Base-by-base conservation (phyloP, 2,329 filamentous ascomycete species). In the Ophiostoma pallidulum region DNA sequence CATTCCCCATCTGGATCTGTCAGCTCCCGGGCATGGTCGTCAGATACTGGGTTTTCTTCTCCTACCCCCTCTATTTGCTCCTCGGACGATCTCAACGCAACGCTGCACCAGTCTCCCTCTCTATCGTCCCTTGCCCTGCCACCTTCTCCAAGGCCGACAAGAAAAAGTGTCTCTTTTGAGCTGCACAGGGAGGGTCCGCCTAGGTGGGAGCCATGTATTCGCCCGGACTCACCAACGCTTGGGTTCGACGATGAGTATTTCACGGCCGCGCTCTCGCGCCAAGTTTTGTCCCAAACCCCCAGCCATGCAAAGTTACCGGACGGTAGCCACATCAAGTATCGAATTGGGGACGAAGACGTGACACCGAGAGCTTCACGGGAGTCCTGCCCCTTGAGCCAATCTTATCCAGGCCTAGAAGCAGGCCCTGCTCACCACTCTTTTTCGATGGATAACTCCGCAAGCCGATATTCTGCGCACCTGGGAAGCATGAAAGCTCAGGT, bases 221-320 rank as follows among this genome's bases (percentile, higher is more conserved):
- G 77, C 8, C 77, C 76, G 0, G 77, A 80, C 54, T 80, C 76
- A 4, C 77, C 77, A 2, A 80, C 77, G 0, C 69, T 80, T 6
- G 77, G 77, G 10, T 70, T 76, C 48, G 72, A 74, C 44, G 71
- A 72, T 53, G 63, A 62, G 39, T 62, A 67, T 49, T 62, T 62
- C 47, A 54, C 54, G 10, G 41, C 57, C 2, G 57, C 54, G 24
- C 47, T 57, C 1, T 42, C 54, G 7, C 55, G 54, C 9, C 54
- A 57, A 31, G 51, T 58, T 7, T 56, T 62, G 7, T 62, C 62
- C 3, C 53, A 58, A 8, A 43, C 57, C 5, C 60, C 61, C 3
- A 33, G 41, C 20, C 53, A 51, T 4, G 45, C 54, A 2, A 48
- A 53, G 18, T 47, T 41, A 7, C 49, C 53, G 0, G 45, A 47